A percentile compares a stretch with the other conserved stretches of the same genome.
Conservation (phyloP, 2,329 filamentous ascomycete genomes). For the Xylariaceae sp. region DNA sequence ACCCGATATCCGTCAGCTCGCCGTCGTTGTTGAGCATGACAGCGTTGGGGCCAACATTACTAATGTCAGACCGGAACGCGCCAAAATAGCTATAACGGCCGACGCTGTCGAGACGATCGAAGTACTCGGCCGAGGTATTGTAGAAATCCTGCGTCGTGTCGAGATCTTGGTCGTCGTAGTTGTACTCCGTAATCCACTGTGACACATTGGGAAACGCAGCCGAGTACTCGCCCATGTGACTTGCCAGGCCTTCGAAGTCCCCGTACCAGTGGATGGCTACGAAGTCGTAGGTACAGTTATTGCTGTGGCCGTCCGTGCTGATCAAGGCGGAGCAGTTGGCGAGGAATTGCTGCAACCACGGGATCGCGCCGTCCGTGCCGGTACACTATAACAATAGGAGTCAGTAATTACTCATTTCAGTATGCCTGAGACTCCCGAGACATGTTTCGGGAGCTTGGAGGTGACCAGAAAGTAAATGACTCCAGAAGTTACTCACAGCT, state of each 20-base stretch:
- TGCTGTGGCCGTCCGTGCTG: conserved; percentile 37
- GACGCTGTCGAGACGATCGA: conserved; percentile 61
- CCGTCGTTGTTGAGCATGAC: conserved; percentile 67
- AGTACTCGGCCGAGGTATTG: conserved; percentile 61
- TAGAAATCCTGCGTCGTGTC: conserved; percentile 60
- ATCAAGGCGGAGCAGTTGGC: conserved; percentile 58
- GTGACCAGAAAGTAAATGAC: no score
- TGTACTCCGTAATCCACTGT: conserved; percentile 80
- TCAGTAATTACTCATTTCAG: no score
- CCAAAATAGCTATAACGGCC: conserved; percentile 73
- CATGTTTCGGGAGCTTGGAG: no score
- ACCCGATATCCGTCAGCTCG: conserved; percentile 69
- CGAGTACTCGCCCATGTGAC: conserved; percentile 59
- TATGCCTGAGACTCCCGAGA: no score
- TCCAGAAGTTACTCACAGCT: no score
- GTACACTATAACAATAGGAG: no score
- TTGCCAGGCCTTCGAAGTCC: conserved; percentile 64
- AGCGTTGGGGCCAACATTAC: conserved; percentile 70
- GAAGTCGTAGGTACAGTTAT: conserved; percentile 60
- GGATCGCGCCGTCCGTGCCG: conserved; percentile 54
- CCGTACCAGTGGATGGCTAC: conserved; percentile 67
- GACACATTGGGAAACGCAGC: conserved; percentile 54
- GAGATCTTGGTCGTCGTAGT: conserved; percentile 54
- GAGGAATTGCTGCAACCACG: conserved; percentile 66
- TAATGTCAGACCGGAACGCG: conserved; percentile 63